Base-by-base conservation (phyloP, 139 green algal genomes). In the Pycnococcus provasolii region DNA sequence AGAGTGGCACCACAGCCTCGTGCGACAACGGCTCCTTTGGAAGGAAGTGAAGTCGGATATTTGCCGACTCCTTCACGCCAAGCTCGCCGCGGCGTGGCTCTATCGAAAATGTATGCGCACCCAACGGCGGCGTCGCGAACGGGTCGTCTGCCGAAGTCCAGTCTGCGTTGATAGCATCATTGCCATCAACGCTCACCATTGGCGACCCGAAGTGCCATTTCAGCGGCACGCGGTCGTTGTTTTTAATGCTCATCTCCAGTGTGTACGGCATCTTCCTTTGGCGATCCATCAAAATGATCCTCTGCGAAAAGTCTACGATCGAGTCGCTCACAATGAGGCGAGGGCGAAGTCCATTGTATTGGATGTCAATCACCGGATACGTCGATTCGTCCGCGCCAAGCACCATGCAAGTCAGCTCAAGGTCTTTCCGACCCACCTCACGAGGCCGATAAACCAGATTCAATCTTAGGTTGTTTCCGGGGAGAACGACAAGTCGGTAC, bases 221-320 rank as follows among this genome's bases (percentile, higher is more conserved):
- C 6, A 45, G 4, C 58, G 4, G n/a, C 42, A 39, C 5, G n/a
- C 5, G 4, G 53, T 72, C 66, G 66, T 72, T 72, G 68, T 80
- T 84, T 6, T 55, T 62, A 2, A 82, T 7, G 1, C 61, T 68
- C n/a, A 86, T 45, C 40, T 79, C 72, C 7, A 62, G 26, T 26
- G 46, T 53, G 60, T 84, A 81, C 0, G 80, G 80, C 5, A 73
- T 73, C 57, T 77, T 79, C 40, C 57, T 64, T 59, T 83, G 72
- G 64, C 79, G 80, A 51, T 73, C 79, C 4, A 72, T 66, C 44
- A 83, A 73, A 39, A 89, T 78, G 51, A 88, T 81, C 9, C 72
- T 62, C 42, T 62, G 76, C 41, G 65, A 74, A 77, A 91, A 89
- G 64, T 89, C 76, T 2, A 89, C 42, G 7, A 70, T 53, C 1